Evolutionary conservation across 257 asterid genomes (phyloP), one percentile per base, ranked within the genome.

Genomic region (Solanum appendiculatum): DNA sequence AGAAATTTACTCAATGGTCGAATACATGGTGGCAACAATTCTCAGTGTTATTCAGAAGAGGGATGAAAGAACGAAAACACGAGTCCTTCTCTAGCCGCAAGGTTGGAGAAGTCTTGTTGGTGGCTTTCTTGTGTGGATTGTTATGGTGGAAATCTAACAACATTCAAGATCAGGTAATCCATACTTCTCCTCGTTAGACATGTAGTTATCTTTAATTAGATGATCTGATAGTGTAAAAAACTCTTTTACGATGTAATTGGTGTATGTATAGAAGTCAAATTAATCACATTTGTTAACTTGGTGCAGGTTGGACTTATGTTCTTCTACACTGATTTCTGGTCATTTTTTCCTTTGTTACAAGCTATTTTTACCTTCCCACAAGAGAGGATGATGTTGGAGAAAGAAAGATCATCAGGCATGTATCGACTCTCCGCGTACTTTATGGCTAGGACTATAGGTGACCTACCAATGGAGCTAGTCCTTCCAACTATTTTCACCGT

Each of bases 381-480:
- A 77, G 99, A 96, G 15, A 91, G 94, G 0, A 56, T 88, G 87
- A 94, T 94, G 95, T 93, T 95, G 0, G 86, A 90, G 12, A 95
- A 95, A 80, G 99, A 96, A 84, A 83, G 98, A 11, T 87, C 98
- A 1, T 96, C 99, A 0, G 98, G 98, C 4, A 96, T 93, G 98
- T 96, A 96, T 88, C 91, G 93, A 7, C 94, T 96, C 64, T 95
- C 98, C 0, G 93, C 98, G 0, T 95, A 93, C 89, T 96, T 95
- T 94, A 89, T 93, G 91, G 98, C 99, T 3, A 90, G 93, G 42
- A 94, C 94, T 12, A 68, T 94, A 1, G 95, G 98, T 10, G 97
- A 94, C 75, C 93, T 95, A 8, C 99, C 99, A 1, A 92, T 96
- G 98, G 98, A 92, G 34, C 78, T 96, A 16, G 91, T 94, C 92